Evolutionary conservation across 768 basidiomycete genomes (phyloP), one percentile per base, ranked within the genome.

Genomic region (Leccinum obscurum): DNA sequence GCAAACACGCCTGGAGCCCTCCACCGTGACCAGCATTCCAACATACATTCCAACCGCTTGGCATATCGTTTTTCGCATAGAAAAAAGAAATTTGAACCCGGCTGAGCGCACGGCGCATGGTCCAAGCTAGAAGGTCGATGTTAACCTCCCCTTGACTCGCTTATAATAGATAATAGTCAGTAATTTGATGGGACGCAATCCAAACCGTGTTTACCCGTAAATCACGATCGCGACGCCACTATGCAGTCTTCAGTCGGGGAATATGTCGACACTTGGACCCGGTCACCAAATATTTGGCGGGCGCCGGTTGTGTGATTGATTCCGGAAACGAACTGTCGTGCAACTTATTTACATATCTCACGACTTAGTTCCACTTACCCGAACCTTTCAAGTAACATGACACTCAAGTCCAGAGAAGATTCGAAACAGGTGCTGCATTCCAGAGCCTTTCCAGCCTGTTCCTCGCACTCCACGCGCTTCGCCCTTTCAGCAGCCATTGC

Each of bases 261-360:
- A 59, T 58, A 22, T 1, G 17, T 26, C 46, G 22, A 50, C 35
- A 34, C 35, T 48, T 17, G 51, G 46, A 52, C 41, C 35, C 51
- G 34, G 44, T 61, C 48, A 61, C 51, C 50, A 55, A 54, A 54
- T 41, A 44, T 56, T 64, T 55, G 55, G 62, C 48, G 54, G 10
- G 34, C 22, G 20, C 32, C 13, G 32, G 35, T 50, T n/a, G 22
- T n/a, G 20, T 26, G 26, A 11, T 37, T 44, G 60, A 55, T 24
- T 41, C n/a, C 49, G 22, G 41, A 30, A 57, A 54, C 57, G 57
- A 63, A 57, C 53, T 52, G 60, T 65, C 61, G 66, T 50, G 44
- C 53, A 54, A 46, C 17, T 20, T 48, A 41, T 9, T 32, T 48
- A 8, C 39, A 39, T 39, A 51, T n/a, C 39, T 58, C 60, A 41